These are phyloP conservation scores for Corniculantispora saksenae DNA, from an alignment of 2,329 filamentous ascomycete species.

Conservation along the genomic window DNA sequence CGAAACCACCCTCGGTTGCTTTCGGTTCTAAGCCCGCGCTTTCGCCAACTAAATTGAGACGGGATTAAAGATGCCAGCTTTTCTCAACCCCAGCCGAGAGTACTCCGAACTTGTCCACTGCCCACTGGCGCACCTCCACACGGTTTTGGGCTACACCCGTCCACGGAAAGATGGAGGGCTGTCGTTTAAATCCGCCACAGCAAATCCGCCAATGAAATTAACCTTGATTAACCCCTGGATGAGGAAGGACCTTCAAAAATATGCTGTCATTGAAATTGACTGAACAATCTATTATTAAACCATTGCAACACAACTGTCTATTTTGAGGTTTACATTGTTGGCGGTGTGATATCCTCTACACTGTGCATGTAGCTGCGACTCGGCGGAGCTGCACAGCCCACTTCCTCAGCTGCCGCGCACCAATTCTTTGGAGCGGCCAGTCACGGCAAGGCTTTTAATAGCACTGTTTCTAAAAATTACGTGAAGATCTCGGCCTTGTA, in stretches of 20 bases:
- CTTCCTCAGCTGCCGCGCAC: neutral
- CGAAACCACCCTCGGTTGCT: neutral
- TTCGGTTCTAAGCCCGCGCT: neutral
- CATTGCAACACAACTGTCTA: neutral
- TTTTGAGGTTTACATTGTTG: neutral
- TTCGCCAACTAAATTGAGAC: neutral
- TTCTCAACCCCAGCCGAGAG: neutral
- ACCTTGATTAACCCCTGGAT: neutral
- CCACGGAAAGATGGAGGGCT: neutral
- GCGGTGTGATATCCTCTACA: neutral
- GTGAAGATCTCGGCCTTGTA: neutral
- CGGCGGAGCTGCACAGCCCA: neutral
- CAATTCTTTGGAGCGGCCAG: neutral
- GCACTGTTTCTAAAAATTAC: constrained; percentile 11
- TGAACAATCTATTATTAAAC: neutral
- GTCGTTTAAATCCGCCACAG: neutral
- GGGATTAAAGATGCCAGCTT: neutral
- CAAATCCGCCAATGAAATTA: neutral
- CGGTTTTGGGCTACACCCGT: neutral
- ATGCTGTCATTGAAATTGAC: neutral
- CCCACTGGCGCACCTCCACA: neutral
- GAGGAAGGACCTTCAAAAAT: neutral
- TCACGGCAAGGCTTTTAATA: neutral
- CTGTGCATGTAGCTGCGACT: neutral
- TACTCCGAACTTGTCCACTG: neutral